phyloP scores from a whole-genome alignment of 2,329 filamentous ascomycete species.

The Bretziella fagacearum region DNA sequence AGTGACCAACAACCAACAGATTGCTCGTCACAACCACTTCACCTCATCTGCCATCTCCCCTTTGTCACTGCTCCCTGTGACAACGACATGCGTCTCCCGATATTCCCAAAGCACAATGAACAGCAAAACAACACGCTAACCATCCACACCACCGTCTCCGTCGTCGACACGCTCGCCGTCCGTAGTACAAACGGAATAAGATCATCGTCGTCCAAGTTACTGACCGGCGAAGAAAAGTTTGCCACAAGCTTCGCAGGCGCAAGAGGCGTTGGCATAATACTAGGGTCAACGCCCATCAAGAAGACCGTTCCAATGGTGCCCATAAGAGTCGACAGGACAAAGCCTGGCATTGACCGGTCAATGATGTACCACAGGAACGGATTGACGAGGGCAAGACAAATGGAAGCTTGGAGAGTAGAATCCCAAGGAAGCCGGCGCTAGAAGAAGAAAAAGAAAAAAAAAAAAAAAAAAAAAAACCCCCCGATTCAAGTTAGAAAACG shows the following conservation, averaged over 20 bases:
- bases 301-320: conserved; percentile 57
- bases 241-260: conserved; percentile 20
- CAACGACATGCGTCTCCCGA: conserved; percentile 63
- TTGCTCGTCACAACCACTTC: too few species aligned
- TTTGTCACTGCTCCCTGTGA: conserved; percentile 26
- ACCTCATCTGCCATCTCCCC: conserved; percentile 24
- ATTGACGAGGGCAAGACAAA: conserved; percentile 79
- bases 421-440: conserved; percentile 56
- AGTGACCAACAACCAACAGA: too few species aligned
- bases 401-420: conserved; percentile 80
- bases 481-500: not conserved
- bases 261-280: conserved; percentile 56
- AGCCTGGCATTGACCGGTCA: conserved; percentile 72
- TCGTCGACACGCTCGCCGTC: conserved; percentile 41
- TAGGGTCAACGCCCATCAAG: conserved; percentile 58
- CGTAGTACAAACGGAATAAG: conserved; percentile 31
- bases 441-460: not conserved
- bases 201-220: conserved; percentile 14
- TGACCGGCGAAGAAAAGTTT: not conserved
- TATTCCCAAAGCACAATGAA: conserved; percentile 89
- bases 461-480: not conserved
- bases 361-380: conserved; percentile 93
- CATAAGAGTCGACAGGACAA: conserved; percentile 60
- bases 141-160: conserved; percentile 73
- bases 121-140: conserved; percentile 88